phyloP scores from a whole-genome alignment of 2,329 filamentous ascomycete species.

The Anisogramma anomala region DNA sequence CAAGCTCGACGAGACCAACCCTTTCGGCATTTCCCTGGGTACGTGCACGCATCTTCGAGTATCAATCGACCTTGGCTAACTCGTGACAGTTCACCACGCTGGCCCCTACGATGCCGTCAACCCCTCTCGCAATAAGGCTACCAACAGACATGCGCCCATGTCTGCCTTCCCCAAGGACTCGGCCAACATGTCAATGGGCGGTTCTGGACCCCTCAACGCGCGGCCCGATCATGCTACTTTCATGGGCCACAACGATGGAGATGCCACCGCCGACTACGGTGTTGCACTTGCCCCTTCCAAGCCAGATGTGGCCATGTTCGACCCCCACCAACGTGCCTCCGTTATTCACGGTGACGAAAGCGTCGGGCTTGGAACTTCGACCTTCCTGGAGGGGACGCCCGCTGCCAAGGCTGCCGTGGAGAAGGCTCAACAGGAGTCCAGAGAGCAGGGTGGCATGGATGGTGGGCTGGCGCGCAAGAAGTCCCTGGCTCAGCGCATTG shows the following conservation, averaged over 20 bases:
- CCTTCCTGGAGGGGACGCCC: conserved; percentile 88
- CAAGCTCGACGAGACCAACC: conserved; percentile 89
- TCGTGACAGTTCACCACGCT: conserved; percentile 72
- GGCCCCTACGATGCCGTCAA: conserved; percentile 96
- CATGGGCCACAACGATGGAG: conserved; percentile 66
- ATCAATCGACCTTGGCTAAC: background rate
- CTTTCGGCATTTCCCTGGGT: conserved; percentile 78
- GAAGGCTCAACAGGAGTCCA: conserved; percentile 57
- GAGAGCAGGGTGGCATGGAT: conserved; percentile 32
- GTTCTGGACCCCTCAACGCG: conserved; percentile 70
- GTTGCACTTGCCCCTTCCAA: conserved; percentile 18
- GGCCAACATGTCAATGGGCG: conserved; percentile 82
- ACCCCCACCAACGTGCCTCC: conserved; percentile 55
- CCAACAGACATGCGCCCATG: conserved; percentile 78
- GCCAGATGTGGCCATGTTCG: conserved; percentile 46
- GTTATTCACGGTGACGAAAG: conserved; percentile 76
- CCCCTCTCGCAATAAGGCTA: conserved; percentile 81
- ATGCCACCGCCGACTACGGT: conserved; percentile 71
- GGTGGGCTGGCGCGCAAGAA: conserved; percentile 76
- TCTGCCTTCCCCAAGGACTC: conserved; percentile 90
- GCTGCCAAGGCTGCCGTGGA: conserved; percentile 71
- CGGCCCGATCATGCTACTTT: conserved; percentile 79
- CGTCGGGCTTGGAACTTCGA: conserved; percentile 80
- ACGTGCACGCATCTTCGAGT: conserved; percentile 29
- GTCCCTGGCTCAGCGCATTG: conserved; percentile 83